phyloP scores from a whole-genome alignment of 2,329 filamentous ascomycete genomes.

The Didymella segeticola region DNA sequence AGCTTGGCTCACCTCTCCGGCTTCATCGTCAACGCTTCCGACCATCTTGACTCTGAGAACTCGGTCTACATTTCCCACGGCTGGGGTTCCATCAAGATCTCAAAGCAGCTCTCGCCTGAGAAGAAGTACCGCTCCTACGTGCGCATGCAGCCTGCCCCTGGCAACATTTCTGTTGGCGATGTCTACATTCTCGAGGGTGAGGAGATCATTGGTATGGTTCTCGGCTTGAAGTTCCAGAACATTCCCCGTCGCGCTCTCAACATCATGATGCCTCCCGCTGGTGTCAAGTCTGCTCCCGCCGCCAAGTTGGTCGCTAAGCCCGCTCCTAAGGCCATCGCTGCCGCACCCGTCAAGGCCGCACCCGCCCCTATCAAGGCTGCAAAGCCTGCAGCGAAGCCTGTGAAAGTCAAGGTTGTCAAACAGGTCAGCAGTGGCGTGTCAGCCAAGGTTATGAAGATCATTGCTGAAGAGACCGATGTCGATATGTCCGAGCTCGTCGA shows the following conservation, averaged over 20 bases:
- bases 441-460: slow-evolving; percentile 67
- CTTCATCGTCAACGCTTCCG: slow-evolving; percentile 67
- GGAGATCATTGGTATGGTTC: slow-evolving; percentile 64
- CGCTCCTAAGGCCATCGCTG: slow-evolving; percentile 46
- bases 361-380: slow-evolving; percentile 51
- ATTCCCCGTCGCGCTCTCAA: slow-evolving; percentile 72
- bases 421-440: slow-evolving; percentile 55
- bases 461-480: slow-evolving; percentile 70
- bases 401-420: slow-evolving; percentile 57
- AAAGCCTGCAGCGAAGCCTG: slow-evolving; percentile 61
- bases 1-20: slow-evolving; percentile 64
- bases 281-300: slow-evolving; percentile 46
- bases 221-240: slow-evolving; percentile 70
- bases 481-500: slow-evolving; percentile 65
- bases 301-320: slow-evolving; percentile 42
- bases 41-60: slow-evolving; percentile 64
- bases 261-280: slow-evolving; percentile 69
- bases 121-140: slow-evolving; percentile 67
- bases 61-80: slow-evolving; percentile 68
- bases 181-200: slow-evolving; percentile 67
- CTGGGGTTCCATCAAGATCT: slow-evolving; percentile 65
- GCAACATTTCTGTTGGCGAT: slow-evolving; percentile 65
- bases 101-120: slow-evolving; percentile 58
- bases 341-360: slow-evolving; percentile 44
- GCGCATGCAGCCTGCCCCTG: slow-evolving; percentile 64